Conservation (phyloP, 306 rosid genomes). For the Ziziphus jujuba region DNA sequence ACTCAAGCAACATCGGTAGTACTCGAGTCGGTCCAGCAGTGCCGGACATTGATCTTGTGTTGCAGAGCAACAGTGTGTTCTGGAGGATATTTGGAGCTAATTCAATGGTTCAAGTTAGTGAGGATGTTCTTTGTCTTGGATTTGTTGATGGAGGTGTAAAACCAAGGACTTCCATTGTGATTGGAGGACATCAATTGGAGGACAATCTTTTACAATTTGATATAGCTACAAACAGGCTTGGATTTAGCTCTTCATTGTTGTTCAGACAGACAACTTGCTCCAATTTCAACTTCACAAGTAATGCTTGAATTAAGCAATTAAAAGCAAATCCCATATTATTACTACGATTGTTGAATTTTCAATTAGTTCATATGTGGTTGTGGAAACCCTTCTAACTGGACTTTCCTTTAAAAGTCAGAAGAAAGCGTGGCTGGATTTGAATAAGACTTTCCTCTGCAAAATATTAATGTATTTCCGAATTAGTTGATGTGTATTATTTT, state of each 20-base stretch:
- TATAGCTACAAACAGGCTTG: conserved; percentile 50
- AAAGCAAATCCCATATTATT: no score
- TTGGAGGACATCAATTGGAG: conserved; percentile 63
- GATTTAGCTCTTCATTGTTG: conserved; percentile 43
- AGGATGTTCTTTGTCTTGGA: conserved; percentile 51
- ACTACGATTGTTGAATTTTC: no score
- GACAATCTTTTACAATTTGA: conserved; percentile 58
- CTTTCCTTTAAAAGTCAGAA: no score
- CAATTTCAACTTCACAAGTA: conserved; percentile 49
- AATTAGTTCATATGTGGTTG: no score
- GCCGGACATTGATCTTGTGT: conserved; percentile 45
- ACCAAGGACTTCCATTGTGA: conserved; percentile 48
- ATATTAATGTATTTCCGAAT: no score
- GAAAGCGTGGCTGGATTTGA: no score
- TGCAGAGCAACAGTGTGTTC: conserved; percentile 42
- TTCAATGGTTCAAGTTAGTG: conserved; percentile 45
- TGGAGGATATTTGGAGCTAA: conserved; percentile 60
- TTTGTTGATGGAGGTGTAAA: conserved; percentile 53
- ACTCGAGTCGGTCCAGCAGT: conserved; percentile 40
- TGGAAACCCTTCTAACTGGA: no score
- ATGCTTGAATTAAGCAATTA: no score
- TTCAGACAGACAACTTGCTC: conserved; percentile 41
- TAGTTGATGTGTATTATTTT: no score
- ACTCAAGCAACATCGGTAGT: conserved; percentile 12
- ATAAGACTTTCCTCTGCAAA: no score